Conservation (phyloP, 768 basidiomycete species). For the Xerocomellus dryophilus region DNA sequence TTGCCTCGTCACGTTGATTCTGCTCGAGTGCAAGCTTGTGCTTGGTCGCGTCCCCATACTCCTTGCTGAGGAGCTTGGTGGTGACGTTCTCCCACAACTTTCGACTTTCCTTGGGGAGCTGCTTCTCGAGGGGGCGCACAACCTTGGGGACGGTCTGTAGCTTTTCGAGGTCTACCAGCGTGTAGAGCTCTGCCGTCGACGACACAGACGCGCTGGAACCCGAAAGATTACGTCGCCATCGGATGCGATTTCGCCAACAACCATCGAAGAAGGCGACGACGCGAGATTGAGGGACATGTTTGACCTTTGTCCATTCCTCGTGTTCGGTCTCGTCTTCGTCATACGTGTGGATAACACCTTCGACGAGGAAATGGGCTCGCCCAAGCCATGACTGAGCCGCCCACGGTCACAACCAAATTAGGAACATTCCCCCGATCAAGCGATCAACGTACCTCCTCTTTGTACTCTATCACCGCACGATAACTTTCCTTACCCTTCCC, state of each 20-base stretch:
- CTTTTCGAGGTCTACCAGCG: slow-evolving; percentile 73
- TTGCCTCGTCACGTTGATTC: slow-evolving; percentile 84
- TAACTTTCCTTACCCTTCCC: slow-evolving; percentile 60
- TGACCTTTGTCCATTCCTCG: slow-evolving; percentile 79
- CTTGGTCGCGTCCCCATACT: slow-evolving; percentile 87
- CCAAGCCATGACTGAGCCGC: slow-evolving; percentile 78
- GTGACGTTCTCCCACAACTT: slow-evolving; percentile 88
- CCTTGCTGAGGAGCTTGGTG: slow-evolving; percentile 68
- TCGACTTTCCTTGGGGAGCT: slow-evolving; percentile 78
- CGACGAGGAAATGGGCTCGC: slow-evolving; percentile 75
- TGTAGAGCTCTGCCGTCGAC: slow-evolving; percentile 49
- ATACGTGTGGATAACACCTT: slow-evolving; percentile 88
- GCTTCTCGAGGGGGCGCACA: slow-evolving; percentile 79
- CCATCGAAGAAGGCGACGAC: slow-evolving; percentile 85
- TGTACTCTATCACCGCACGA: slow-evolving; percentile 87
- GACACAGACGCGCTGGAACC: slow-evolving; percentile 47
- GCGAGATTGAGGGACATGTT: slow-evolving; percentile 79
- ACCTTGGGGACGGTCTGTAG: slow-evolving; percentile 75
- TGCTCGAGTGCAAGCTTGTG: slow-evolving; percentile 93
- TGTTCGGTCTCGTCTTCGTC: slow-evolving; percentile 59
- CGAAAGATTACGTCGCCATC: slow-evolving; percentile 65
- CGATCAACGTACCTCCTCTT: slow-evolving; percentile 75
- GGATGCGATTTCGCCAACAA: slow-evolving; percentile 79
- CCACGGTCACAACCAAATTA: not conserved
- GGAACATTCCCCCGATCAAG: not conserved